Base-by-base conservation (phyloP, 2,329 filamentous ascomycete genomes). In the Scedosporium apiospermum region DNA sequence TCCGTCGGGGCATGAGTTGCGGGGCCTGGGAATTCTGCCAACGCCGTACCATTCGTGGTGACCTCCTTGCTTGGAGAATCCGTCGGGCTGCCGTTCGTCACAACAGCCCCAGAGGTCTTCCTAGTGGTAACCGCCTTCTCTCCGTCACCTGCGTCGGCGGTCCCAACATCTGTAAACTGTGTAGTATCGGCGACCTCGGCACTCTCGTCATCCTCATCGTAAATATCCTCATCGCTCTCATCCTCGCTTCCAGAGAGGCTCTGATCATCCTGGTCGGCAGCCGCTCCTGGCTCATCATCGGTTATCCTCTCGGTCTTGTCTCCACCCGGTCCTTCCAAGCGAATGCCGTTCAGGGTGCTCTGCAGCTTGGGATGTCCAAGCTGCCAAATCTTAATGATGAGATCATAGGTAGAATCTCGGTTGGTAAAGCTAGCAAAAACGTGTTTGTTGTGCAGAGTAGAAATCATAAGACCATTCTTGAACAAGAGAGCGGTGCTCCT, bases 331-430 rank as follows among this genome's bases (percentile, higher is more conserved):
- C 91, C 87, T 66, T 93, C 90, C 3, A 97, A 80, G 12, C 86
- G 84, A 10, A 96, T 91, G 2, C 95, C 93, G 66, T 97, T 97
- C 3, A 96, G 79, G 3, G 91, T 96, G 71, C 92, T 96, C 73
- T 91, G 91, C 34, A 99, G 77, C 62, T 91, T 91, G 1, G 95
- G 93, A 72, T 99, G 95, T 16, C 91, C 95, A 34, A 97, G 88
- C 73, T 96, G 96, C 95, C 95, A 99, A 64, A 99, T 98, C 64
- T 96, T 96, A 67, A 99, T 89, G 71, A 99, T 93, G 57, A 99
- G 79, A 71, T 99, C 96, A 71, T 98, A 99, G 0, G 96, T 98
- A 2, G 93, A 91, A 75, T 99, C 95, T 72, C 95, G 84, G 70
- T 91, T 95, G 4, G 96, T 88, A 67, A 99, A 91, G 75, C 93